Evolutionary conservation across 352 stramenopile species (phyloP).

Genomic region (Pythium aristosporum): DNA sequence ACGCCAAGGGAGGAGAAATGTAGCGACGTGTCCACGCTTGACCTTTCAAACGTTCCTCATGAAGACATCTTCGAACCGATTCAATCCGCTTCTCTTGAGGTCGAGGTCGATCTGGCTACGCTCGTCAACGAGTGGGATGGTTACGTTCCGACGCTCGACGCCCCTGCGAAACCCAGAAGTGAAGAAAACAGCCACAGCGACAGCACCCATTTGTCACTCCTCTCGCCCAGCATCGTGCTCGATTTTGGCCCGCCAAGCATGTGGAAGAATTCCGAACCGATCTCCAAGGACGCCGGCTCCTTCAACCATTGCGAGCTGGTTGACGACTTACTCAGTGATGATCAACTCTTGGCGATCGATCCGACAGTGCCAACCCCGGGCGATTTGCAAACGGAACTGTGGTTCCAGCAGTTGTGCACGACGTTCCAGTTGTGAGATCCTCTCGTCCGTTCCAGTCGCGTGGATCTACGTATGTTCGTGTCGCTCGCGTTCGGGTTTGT

Average conservation of each 20-base stretch:
- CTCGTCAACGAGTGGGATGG: slow-evolving; percentile 11
- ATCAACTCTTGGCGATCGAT: slow-evolving; percentile 25
- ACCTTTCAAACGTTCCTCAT: neutral
- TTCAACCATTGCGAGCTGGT: slow-evolving; percentile 34
- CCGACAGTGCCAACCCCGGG: slow-evolving; percentile 1
- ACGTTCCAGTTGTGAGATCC: slow-evolving; percentile 19
- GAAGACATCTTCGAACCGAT: slow-evolving; percentile 16
- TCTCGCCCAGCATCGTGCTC: slow-evolving; percentile 32
- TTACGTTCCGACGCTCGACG: neutral
- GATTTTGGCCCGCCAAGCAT: slow-evolving; percentile 57
- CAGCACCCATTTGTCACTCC: neutral
- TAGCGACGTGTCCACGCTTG: neutral
- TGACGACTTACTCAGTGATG: slow-evolving; percentile 44
- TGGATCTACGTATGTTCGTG: neutral
- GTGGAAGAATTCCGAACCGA: slow-evolving; percentile 40
- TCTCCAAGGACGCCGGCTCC: slow-evolving; percentile 23
- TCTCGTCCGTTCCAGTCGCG: neutral
- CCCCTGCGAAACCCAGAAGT: neutral
- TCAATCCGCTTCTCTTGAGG: neutral
- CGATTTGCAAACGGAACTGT: slow-evolving; percentile 17
- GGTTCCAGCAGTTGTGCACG: slow-evolving; percentile 19
- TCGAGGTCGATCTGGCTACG: slow-evolving; percentile 6
- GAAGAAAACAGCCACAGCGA: neutral
- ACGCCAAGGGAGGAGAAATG: neutral
- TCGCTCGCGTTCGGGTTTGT: slow-evolving; percentile 2